A percentile compares a stretch with the other conserved stretches of the same genome.
Conservation (phyloP, 306 rosid species). For the Trichosanthes truncata region DNA sequence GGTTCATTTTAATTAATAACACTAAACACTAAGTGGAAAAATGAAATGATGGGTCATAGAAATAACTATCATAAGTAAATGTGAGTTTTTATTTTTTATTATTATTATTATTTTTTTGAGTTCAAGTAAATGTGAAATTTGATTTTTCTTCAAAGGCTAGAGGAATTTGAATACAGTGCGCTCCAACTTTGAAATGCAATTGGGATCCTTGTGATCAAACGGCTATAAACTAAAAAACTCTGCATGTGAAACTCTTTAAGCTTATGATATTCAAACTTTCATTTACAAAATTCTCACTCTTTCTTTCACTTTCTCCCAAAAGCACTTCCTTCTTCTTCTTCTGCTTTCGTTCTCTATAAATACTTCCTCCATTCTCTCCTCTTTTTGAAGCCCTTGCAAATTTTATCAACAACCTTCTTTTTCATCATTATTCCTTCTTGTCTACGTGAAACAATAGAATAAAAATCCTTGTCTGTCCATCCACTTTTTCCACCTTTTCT, state of each 20-base stretch:
- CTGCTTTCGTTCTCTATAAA: slow-evolving; percentile 39
- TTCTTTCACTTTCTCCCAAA: not conserved
- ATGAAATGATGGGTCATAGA: not conserved
- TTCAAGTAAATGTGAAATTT: not conserved
- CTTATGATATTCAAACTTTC: slow-evolving; percentile 8
- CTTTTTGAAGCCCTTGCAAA: slow-evolving; percentile 26
- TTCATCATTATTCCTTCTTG: slow-evolving; percentile 64
- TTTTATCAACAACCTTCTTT: slow-evolving; percentile 22
- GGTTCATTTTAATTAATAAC: not conserved
- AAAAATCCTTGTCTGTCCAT: slow-evolving; percentile 23
- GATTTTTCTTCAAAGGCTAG: not conserved
- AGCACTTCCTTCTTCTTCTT: not conserved
- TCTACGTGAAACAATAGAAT: slow-evolving; percentile 55
- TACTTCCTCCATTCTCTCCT: slow-evolving; percentile 21
- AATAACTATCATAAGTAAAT: not conserved
- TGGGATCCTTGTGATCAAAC: slow-evolving; percentile 92
- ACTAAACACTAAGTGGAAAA: not conserved
- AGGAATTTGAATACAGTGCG: slow-evolving; percentile 77
- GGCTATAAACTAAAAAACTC: slow-evolving; percentile 44
- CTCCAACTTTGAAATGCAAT: slow-evolving; percentile 76
- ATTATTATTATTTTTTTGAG: no score
- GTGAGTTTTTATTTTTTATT: not conserved
- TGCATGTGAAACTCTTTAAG: slow-evolving; percentile 70
- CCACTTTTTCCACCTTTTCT: slow-evolving; percentile 33
- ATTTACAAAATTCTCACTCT: slow-evolving; percentile 5